Evolutionary conservation across 2,329 filamentous ascomycete genomes (phyloP).

Genomic region (Lachnellula willkommii): DNA sequence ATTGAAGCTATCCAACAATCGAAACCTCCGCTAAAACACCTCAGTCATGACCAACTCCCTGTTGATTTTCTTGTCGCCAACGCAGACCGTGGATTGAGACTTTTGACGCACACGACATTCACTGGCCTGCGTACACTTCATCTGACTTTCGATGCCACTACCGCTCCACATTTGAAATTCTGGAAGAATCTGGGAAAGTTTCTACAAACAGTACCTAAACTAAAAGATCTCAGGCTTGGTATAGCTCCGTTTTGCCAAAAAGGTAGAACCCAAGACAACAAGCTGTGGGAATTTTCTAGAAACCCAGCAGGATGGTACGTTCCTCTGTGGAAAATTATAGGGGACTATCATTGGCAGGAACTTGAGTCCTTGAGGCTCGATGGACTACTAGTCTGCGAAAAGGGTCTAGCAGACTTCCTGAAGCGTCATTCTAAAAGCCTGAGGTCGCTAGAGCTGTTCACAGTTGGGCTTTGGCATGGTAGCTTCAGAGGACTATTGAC

Average conservation of each 20-base stretch:
- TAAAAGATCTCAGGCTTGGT: background rate
- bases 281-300: background rate
- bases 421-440: background rate
- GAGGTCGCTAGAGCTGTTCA: background rate
- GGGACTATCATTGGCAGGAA: background rate
- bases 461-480: background rate
- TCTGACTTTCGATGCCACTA: background rate
- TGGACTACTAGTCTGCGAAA: slow-evolving; percentile 4
- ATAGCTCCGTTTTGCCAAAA: background rate
- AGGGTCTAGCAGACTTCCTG: background rate
- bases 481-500: background rate
- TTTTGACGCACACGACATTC: background rate
- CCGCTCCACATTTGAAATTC: background rate
- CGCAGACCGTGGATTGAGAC: background rate
- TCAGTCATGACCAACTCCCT: background rate
- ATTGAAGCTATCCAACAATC: background rate
- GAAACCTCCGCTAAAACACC: background rate
- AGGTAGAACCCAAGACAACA: background rate
- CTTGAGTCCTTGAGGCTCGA: slow-evolving; percentile 1
- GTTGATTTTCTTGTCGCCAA: background rate
- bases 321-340: background rate
- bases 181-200: background rate
- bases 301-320: background rate
- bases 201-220: background rate
- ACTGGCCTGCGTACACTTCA: background rate